Percentiles rank a stretch among this genome's conserved stretches.
These are phyloP conservation scores for Schoenoplectus triqueter DNA, from an alignment of 202 grass and related monocot genomes.

Conservation along the genomic window DNA sequence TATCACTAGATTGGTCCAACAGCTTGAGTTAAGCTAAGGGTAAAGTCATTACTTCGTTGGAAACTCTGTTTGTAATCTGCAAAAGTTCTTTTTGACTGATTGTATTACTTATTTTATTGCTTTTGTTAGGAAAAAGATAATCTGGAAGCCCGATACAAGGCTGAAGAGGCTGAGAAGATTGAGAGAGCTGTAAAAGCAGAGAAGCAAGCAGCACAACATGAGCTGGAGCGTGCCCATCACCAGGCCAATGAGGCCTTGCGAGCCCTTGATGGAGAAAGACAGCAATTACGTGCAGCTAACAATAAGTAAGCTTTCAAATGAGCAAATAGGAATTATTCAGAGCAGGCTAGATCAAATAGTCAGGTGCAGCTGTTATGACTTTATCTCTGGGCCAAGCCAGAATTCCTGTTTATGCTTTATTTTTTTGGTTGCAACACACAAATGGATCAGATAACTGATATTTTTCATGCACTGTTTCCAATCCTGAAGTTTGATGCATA, in stretches of 20 bases:
- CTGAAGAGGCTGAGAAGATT: constrained; percentile 53
- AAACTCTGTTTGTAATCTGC: background rate
- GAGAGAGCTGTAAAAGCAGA: constrained; percentile 47
- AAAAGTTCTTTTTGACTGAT: constrained; percentile 3
- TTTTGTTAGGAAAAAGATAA: constrained; percentile 94
- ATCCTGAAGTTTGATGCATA: constrained; percentile 2
- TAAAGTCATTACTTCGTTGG: background rate
- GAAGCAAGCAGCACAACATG: constrained; percentile 62
- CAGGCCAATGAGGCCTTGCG: constrained; percentile 90
- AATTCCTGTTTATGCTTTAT: background rate
- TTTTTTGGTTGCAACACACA: background rate
- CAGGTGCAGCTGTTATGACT: constrained; percentile 19
- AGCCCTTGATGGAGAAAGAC: constrained; percentile 88
- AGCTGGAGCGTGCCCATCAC: constrained; percentile 83
- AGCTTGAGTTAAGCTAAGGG: background rate
- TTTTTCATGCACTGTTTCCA: background rate
- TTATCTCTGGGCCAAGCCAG: background rate
- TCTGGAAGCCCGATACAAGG: constrained; percentile 79
- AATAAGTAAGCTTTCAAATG: constrained; percentile 63
- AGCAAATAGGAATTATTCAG: background rate
- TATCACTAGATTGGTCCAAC: background rate
- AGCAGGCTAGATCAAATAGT: background rate
- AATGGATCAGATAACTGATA: background rate
- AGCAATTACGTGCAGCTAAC: constrained; percentile 81
- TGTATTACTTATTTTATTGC: constrained; percentile 18